These are phyloP conservation scores for Penicillium goetzii DNA, from an alignment of 495 filamentous ascomycete species.

Conservation along the genomic window DNA sequence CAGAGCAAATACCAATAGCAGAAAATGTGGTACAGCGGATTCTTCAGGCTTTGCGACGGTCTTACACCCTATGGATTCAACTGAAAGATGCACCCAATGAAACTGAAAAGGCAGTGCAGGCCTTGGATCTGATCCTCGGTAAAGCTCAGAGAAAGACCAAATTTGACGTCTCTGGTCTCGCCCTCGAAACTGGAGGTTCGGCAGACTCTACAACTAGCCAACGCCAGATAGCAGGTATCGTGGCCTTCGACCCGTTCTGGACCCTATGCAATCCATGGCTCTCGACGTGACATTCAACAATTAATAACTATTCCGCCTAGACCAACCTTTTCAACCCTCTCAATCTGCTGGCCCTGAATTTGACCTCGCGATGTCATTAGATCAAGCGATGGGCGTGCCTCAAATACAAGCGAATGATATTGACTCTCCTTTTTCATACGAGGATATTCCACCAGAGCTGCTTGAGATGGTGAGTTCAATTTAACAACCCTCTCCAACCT, in stretches of 20 bases:
- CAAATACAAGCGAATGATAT: background rate
- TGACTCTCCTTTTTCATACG: background rate
- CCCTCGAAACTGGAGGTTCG: background rate
- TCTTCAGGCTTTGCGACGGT: slow-evolving; percentile 63
- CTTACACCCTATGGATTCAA: slow-evolving; percentile 68
- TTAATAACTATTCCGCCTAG: background rate
- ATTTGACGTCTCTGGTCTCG: background rate
- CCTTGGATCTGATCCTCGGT: slow-evolving; percentile 67
- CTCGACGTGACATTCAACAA: background rate
- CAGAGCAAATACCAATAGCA: slow-evolving; percentile 17
- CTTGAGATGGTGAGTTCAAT: slow-evolving; percentile 12
- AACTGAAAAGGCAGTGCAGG: slow-evolving; percentile 68
- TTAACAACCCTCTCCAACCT: background rate
- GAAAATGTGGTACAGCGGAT: slow-evolving; percentile 63
- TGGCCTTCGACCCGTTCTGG: background rate
- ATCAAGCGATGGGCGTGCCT: background rate
- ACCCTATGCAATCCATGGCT: background rate
- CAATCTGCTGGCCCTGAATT: background rate
- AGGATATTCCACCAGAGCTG: slow-evolving; percentile 5
- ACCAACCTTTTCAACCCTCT: background rate
- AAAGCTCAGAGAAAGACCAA: slow-evolving; percentile 54
- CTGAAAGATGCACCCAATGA: slow-evolving; percentile 67
- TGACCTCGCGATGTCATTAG: background rate
- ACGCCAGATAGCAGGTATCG: background rate
- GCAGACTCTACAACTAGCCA: background rate